phyloP scores from a whole-genome alignment of 2,329 filamentous ascomycete genomes.

The Fusarium nelsonii region DNA sequence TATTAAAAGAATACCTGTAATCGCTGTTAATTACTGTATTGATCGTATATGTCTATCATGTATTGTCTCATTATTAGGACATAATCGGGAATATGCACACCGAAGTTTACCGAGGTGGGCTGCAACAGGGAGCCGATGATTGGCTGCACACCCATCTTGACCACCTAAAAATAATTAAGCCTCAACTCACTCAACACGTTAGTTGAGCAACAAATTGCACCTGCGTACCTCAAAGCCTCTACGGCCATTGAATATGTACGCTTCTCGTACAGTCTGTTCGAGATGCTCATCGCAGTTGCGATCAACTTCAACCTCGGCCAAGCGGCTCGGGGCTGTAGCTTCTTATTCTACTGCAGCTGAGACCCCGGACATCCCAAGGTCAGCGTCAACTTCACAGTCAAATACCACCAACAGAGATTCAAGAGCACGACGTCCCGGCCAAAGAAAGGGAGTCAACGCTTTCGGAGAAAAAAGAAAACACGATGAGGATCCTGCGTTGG shows the following conservation, averaged over 20 bases:
- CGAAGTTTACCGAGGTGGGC: slow-evolving; percentile 35
- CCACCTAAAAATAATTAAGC: slow-evolving; percentile 42
- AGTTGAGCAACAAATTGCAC: slow-evolving; percentile 22
- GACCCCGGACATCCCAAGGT: slow-evolving; percentile 13
- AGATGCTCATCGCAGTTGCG: slow-evolving; percentile 52
- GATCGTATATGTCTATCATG: neutral
- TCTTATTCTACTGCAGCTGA: slow-evolving; percentile 46
- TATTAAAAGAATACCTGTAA: neutral
- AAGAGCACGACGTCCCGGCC: neutral
- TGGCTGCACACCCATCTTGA: slow-evolving; percentile 36
- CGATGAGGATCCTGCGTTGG: slow-evolving; percentile 47
- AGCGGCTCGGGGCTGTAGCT: slow-evolving; percentile 38
- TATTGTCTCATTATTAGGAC: neutral
- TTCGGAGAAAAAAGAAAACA: slow-evolving; percentile 17
- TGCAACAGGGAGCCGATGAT: slow-evolving; percentile 18
- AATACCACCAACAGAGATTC: slow-evolving; percentile 18
- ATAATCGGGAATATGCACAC: slow-evolving; percentile 18
- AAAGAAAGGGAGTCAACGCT: slow-evolving; percentile 1
- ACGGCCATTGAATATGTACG: slow-evolving; percentile 49
- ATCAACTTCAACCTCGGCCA: slow-evolving; percentile 29
- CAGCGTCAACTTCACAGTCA: slow-evolving; percentile 13
- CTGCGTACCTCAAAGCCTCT: slow-evolving; percentile 4
- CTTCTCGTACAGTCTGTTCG: slow-evolving; percentile 53
- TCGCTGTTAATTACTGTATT: neutral
- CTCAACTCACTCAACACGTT: slow-evolving; percentile 22